Evolutionary conservation across 768 basidiomycete species (phyloP).

Genomic region (Lepiota venenata): DNA sequence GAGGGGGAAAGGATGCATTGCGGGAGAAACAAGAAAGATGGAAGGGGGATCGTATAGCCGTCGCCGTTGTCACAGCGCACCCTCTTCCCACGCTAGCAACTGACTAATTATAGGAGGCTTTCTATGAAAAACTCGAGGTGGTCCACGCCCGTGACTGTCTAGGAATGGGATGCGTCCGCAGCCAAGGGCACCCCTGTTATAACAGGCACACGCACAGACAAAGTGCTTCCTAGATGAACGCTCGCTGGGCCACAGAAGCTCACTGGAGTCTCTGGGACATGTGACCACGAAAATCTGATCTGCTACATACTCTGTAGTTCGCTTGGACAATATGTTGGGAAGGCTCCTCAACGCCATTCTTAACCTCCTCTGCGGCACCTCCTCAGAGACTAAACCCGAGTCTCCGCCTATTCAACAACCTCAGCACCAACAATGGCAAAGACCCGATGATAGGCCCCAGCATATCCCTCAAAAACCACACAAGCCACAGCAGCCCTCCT

Average conservation of each 20-base stretch:
- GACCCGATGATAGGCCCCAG: neutral
- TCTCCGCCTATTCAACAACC: slow-evolving; percentile 13
- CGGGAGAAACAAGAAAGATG: slow-evolving; percentile 14
- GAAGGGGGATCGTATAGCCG: slow-evolving; percentile 1
- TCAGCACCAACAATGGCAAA: neutral
- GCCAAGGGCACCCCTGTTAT: too few relatives aligned
- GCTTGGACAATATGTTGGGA: neutral
- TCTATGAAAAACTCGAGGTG: too few relatives aligned
- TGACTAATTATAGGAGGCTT: too few relatives aligned
- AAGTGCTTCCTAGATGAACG: too few relatives aligned
- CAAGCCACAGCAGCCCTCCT: neutral
- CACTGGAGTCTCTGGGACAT: too few relatives aligned
- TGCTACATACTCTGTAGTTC: neutral
- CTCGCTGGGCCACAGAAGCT: too few relatives aligned
- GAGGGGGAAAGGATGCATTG: slow-evolving; percentile 29
- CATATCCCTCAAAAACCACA: slow-evolving; percentile 4
- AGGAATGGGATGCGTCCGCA: too few relatives aligned
- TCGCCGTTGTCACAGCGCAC: neutral
- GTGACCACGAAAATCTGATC: too few relatives aligned
- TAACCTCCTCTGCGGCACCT: slow-evolving; percentile 24
- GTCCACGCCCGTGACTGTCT: too few relatives aligned
- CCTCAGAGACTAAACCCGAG: slow-evolving; percentile 12
- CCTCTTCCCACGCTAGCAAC: neutral
- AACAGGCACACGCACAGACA: too few relatives aligned
- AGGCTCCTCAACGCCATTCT: slow-evolving; percentile 27